phyloP scores from a whole-genome alignment of 345 rosid genomes.

The Acer negundo region DNA sequence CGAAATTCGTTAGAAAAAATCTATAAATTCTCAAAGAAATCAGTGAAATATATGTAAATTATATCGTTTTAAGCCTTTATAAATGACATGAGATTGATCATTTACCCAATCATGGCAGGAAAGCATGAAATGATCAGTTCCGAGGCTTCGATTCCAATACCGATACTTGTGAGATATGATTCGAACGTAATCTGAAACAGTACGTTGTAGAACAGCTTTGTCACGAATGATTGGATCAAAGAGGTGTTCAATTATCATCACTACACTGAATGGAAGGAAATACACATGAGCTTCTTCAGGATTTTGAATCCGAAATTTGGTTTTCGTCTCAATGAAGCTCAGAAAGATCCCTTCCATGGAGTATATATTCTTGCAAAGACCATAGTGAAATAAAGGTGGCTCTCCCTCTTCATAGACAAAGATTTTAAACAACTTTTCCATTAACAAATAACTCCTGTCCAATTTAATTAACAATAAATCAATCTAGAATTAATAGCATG shows the following conservation, averaged over 20 bases:
- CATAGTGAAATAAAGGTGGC: slow-evolving; percentile 63
- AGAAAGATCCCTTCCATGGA: slow-evolving; percentile 66
- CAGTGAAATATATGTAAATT: too few species aligned
- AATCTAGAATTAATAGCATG: background rate
- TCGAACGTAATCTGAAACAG: slow-evolving; percentile 46
- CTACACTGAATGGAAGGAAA: slow-evolving; percentile 71
- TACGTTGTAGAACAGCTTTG: slow-evolving; percentile 43
- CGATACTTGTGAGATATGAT: slow-evolving; percentile 51
- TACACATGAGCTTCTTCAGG: slow-evolving; percentile 62
- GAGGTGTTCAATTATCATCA: slow-evolving; percentile 59
- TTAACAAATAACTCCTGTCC: slow-evolving; percentile 54
- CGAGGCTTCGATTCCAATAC: slow-evolving; percentile 70
- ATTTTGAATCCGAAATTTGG: slow-evolving; percentile 38
- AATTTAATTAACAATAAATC: background rate
- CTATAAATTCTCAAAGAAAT: too few species aligned
- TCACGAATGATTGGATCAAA: slow-evolving; percentile 44
- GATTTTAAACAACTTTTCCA: slow-evolving; percentile 64
- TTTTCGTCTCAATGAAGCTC: slow-evolving; percentile 43
- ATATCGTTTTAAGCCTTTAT: too few species aligned
- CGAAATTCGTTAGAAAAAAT: too few species aligned
- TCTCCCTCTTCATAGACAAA: slow-evolving; percentile 71
- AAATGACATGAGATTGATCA: background rate
- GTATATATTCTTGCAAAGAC: slow-evolving; percentile 66
- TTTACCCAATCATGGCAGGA: slow-evolving; percentile 85
- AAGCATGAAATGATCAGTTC: slow-evolving; percentile 77